Evolutionary conservation across 148 eudicot species (phyloP).

Genomic region (Vaccinium darrowii): DNA sequence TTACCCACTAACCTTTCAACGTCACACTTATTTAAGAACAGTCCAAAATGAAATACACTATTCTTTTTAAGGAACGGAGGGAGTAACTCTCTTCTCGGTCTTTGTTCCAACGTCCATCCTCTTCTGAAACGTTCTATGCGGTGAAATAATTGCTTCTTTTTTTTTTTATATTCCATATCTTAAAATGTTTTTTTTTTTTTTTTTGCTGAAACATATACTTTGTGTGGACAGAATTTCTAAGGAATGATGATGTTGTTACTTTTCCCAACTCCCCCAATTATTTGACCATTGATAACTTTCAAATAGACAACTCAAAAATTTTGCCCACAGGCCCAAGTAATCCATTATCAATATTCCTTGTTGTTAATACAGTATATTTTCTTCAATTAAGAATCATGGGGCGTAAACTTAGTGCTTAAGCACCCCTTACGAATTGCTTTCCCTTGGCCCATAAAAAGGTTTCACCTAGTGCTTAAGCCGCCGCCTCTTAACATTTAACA

Average conservation of each 20-base stretch:
- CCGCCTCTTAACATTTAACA: not conserved
- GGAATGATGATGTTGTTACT: not conserved
- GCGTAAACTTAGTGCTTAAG: not conserved
- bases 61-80: too few relatives aligned
- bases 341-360: not conserved
- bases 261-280: not conserved
- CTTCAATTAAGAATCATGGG: not conserved
- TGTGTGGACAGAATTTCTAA: not conserved
- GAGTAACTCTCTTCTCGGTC: too few relatives aligned
- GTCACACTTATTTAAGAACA: too few relatives aligned
- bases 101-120: too few relatives aligned
- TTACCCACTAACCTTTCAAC: too few relatives aligned
- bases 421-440: not conserved
- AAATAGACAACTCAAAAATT: not conserved
- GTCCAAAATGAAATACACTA: not conserved
- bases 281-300: not conserved
- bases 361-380: not conserved
- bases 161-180: too few relatives aligned
- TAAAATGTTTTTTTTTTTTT: too few relatives aligned
- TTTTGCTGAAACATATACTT: not conserved
- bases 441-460: not conserved
- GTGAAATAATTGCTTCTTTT: too few relatives aligned
- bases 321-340: not conserved
- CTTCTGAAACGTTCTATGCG: too few relatives aligned
- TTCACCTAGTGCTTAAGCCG: not conserved